Base-by-base conservation (phyloP, 1,139 yeast species). In the Geotrichum europaeum region DNA sequence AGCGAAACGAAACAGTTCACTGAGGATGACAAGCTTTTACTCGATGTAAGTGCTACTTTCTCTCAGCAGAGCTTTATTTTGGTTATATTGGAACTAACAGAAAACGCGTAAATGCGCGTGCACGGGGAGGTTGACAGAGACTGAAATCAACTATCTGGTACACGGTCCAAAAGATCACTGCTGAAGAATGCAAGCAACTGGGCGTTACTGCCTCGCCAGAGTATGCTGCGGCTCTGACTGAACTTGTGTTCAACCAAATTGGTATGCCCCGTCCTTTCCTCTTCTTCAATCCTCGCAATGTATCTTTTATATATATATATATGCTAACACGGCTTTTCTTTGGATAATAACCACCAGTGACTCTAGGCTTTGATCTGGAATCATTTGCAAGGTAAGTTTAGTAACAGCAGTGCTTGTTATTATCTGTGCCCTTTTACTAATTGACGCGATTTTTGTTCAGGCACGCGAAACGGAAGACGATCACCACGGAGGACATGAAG, bases 221-320 rank as follows among this genome's bases (percentile, higher is more conserved):
- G 56, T 72, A 69, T 58, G 65, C 65, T 2, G 73, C 73, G 12
- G 67, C 71, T 4, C 58, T 72, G 25, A 69, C 75, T 1, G 72
- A 72, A 45, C 63, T 72, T 28, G 73, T 72, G 12, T 72, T 68
- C 56, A 65, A 67, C 22, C 74, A 72, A 60, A 67, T 70, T 25
- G 64, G 72, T 70, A 63, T 25, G n/a, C 10, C 25, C 24, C 12
- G 1, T n/a, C 25, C 34, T 5, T 51, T n/a, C 12, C 15, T 7
- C 15, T 25, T 28, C 22, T 7, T 4, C 53, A 24, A 24, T 24
- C 3, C 25, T 5, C 25, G 2, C 25, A 24, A 5, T 24, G 25
- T 3, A 3, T 24, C 25, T 5, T 5, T 24, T 24, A 3, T 5
- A 24, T 24, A 5, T 24, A 5, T 24, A 30, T 32, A 20, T n/a